phyloP scores from a whole-genome alignment of 441 rosid species.

The Bruguiera hainesii region DNA sequence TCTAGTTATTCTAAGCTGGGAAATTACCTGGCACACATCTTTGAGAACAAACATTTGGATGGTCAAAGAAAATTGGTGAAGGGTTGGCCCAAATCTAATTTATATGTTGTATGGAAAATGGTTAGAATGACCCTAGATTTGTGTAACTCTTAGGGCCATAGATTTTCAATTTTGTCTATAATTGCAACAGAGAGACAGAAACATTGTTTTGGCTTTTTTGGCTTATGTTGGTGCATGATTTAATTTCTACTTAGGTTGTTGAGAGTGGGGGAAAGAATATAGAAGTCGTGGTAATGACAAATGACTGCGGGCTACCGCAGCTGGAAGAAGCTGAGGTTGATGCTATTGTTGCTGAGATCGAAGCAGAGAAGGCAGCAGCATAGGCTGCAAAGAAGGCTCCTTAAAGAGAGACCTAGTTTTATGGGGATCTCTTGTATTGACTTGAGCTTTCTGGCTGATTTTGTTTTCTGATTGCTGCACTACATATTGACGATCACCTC shows the following conservation, averaged over 20 bases:
- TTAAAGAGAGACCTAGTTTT: conserved; percentile 24
- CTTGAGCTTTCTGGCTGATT: neutral
- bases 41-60: too few relatives aligned
- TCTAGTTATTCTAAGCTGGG: too few relatives aligned
- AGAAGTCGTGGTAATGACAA: conserved; percentile 87
- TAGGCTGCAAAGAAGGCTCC: conserved; percentile 97
- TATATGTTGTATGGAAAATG: too few relatives aligned
- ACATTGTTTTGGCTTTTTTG: too few relatives aligned
- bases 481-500: neutral
- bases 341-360: conserved; percentile 87
- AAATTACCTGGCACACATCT: too few relatives aligned
- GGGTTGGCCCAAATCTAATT: too few relatives aligned
- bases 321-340: conserved; percentile 89
- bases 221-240: neutral
- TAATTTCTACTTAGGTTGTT: conserved; percentile 50
- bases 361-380: conserved; percentile 95
- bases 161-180: too few relatives aligned
- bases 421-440: neutral
- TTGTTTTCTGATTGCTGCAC: conserved; percentile 1
- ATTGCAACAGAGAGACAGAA: too few relatives aligned
- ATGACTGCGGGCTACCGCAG: conserved; percentile 65
- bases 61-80: too few relatives aligned
- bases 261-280: conserved; percentile 99
- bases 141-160: too few relatives aligned
- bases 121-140: too few relatives aligned